These are phyloP conservation scores for Collybia sordida DNA, from an alignment of 768 basidiomycete species.

Conservation along the genomic window DNA sequence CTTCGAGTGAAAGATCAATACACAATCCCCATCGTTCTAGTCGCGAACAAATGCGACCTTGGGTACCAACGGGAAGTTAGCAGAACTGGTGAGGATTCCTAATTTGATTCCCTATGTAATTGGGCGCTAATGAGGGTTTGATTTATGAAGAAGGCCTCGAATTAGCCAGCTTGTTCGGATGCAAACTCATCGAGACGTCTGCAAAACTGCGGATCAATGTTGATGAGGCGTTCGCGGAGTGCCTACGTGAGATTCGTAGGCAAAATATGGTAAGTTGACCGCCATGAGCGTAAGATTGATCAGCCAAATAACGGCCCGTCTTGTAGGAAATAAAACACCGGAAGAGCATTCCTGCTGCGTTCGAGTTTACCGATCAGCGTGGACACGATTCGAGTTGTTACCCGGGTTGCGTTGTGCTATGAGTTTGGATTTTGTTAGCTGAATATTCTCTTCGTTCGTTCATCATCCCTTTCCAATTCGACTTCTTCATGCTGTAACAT, in stretches of 20 bases:
- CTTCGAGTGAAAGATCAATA: slow-evolving; percentile 96
- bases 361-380: slow-evolving; percentile 43
- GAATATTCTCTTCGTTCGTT: too few species aligned
- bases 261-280: slow-evolving; percentile 75
- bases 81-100: slow-evolving; percentile 68
- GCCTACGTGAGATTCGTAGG: slow-evolving; percentile 90
- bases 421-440: too few species aligned
- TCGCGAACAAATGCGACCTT: slow-evolving; percentile 95
- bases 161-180: slow-evolving; percentile 90
- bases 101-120: neutral
- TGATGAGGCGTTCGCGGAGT: slow-evolving; percentile 89
- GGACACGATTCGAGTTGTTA: slow-evolving; percentile 69
- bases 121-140: neutral
- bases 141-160: slow-evolving; percentile 86
- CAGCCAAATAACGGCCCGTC: slow-evolving; percentile 47
- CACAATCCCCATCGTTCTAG: slow-evolving; percentile 92
- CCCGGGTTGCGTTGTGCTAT: slow-evolving; percentile 63
- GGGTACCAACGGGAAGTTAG: slow-evolving; percentile 96
- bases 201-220: slow-evolving; percentile 96
- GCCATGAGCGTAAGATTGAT: too few species aligned
- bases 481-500: too few species aligned
- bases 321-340: slow-evolving; percentile 64
- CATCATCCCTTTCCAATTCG: too few species aligned
- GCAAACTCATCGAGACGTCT: slow-evolving; percentile 94
- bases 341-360: slow-evolving; percentile 45